These are phyloP conservation scores for Vitis amurensis DNA, from an alignment of 164 flowering plant species.

Conservation along the genomic window DNA sequence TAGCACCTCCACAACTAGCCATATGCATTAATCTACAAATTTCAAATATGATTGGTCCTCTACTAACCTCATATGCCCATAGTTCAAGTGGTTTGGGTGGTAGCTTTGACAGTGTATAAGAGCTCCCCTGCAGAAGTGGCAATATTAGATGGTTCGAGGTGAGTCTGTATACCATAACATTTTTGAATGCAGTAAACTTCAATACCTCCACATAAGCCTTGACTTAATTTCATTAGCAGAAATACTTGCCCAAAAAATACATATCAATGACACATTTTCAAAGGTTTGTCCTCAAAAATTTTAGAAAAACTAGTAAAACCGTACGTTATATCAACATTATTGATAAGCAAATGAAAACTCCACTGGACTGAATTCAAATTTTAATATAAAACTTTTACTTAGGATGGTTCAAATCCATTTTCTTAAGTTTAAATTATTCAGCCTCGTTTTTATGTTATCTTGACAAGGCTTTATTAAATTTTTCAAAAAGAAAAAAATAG, in stretches of 20 bases:
- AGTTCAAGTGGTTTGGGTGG: conserved; percentile 86
- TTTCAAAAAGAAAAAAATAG: too few relatives aligned
- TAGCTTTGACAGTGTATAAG: conserved; percentile 68
- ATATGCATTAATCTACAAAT: background rate
- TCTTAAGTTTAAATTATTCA: too few relatives aligned
- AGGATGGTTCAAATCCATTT: too few relatives aligned
- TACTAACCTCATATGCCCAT: conserved; percentile 95
- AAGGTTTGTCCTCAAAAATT: background rate
- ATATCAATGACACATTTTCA: background rate
- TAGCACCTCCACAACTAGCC: background rate
- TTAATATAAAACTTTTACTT: too few relatives aligned
- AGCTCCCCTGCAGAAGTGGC: conserved; percentile 56
- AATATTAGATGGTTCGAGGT: background rate
- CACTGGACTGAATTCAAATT: too few relatives aligned
- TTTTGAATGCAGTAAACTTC: background rate
- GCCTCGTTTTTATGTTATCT: too few relatives aligned
- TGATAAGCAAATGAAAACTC: too few relatives aligned
- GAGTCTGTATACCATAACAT: background rate
- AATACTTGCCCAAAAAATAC: background rate
- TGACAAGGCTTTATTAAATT: too few relatives aligned
- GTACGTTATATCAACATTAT: too few relatives aligned
- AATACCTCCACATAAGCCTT: background rate
- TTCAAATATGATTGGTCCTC: background rate
- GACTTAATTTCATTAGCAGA: background rate
- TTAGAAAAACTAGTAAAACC: background rate